Base-by-base conservation (phyloP, 176 grass and related monocot genomes). In the Eleusine coracana region DNA sequence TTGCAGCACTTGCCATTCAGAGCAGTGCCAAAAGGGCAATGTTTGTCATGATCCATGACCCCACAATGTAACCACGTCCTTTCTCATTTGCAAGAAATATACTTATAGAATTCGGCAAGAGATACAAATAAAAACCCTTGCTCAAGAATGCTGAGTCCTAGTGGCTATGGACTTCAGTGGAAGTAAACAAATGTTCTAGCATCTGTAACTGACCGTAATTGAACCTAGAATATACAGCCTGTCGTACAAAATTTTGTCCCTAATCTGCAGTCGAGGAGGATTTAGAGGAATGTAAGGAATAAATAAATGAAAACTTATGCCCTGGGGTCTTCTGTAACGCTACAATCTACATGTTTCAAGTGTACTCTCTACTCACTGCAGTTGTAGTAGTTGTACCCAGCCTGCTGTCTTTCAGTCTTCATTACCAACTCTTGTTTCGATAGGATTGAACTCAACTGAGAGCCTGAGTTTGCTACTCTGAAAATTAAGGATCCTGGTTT, bases 141-240 rank as follows among this genome's bases (percentile, higher is more conserved):
- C 63, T 63, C 31, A 18, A 21, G 27, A 69, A 29, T 50, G 86
- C 13, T 12, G 10, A 69, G 77, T 60, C 74, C 64, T 14, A 83
- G 31, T 34, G 31, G 3, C 68, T 61, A 37, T 79, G 27, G 67
- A 36, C 25, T 50, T 73, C 10, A 17, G 56, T 51, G 56, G 5
- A 76, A 20, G 34, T 66, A 5, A 73, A 72, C 21, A 21, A 27
- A 48, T 51, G 29, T 68, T 29, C 27, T 38, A 74, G 29, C 55
- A 61, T 52, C 8, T 69, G 67, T 56, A 75, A 48, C 34, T 63
- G 46, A 75, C 68, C 73, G 31, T 41, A 63, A 74, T 79, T 44
- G 61, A 16, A 29, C 83, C 88, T 83, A 90, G 74, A 82, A 90
- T 90, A 82, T 86, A 86, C 88, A 90, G 14, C 25, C 82, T 78